phyloP scores from a whole-genome alignment of 2,329 filamentous ascomycete genomes.

The Clonostachys chloroleuca region DNA sequence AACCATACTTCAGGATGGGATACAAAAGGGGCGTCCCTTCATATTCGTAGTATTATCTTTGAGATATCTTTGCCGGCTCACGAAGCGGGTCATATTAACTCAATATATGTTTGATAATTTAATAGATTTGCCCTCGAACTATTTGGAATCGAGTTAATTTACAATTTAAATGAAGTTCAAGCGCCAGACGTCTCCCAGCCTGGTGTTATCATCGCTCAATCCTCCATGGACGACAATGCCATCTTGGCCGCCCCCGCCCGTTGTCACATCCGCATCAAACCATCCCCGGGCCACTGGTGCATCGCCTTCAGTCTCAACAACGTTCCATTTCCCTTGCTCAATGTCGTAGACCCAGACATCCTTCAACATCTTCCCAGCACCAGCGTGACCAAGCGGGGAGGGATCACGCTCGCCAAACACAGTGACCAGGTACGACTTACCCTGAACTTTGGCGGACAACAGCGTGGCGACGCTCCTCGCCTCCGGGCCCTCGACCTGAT shows the following conservation, averaged over 20 bases:
- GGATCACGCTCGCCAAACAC: conserved; percentile 33
- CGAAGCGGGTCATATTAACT: too few species aligned
- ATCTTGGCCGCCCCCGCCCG: conserved; percentile 5
- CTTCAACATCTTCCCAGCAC: conserved; percentile 31
- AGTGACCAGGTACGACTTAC: conserved; percentile 21
- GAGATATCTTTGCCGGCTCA: too few species aligned
- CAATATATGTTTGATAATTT: too few species aligned
- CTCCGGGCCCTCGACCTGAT: conserved; percentile 18
- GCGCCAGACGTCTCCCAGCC: conserved; percentile 32
- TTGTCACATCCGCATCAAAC: conserved; percentile 28
- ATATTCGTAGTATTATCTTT: too few species aligned
- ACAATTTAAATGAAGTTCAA: conserved; percentile 9
- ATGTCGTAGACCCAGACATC: conserved; percentile 35
- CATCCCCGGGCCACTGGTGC: conserved; percentile 26
- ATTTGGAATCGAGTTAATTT: too few species aligned
- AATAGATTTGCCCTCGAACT: too few species aligned
- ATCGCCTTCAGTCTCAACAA: conserved; percentile 11
- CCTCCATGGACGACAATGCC: conserved; percentile 30
- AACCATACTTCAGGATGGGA: too few species aligned
- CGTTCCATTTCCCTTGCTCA: conserved; percentile 15
- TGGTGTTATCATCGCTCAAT: conserved; percentile 24
- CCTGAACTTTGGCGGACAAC: conserved; percentile 11
- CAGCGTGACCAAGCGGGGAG: conserved; percentile 27
- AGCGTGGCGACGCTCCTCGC: conserved; percentile 22
- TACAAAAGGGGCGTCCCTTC: too few species aligned